These are phyloP conservation scores for Rhodotorula toruloides DNA, from an alignment of 768 basidiomycete genomes.

Conservation along the genomic window DNA sequence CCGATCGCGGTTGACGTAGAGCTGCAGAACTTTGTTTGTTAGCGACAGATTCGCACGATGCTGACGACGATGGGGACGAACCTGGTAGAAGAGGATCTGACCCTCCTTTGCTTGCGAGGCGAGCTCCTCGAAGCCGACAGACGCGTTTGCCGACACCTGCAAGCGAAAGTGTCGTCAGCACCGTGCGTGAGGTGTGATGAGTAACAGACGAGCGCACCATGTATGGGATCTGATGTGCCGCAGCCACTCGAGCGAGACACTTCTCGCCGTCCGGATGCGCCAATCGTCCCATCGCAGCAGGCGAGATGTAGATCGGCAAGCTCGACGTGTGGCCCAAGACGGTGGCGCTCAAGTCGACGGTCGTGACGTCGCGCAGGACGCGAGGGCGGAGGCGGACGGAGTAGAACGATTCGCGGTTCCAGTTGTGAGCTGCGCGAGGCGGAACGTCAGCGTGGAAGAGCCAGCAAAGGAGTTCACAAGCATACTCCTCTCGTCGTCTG, in stretches of 20 bases:
- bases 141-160: slow-evolving; percentile 49
- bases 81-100: slow-evolving; percentile 49
- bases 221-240: slow-evolving; percentile 41
- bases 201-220: slow-evolving; percentile 17
- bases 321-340: slow-evolving; percentile 46
- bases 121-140: slow-evolving; percentile 46
- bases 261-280: slow-evolving; percentile 48
- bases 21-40: slow-evolving; percentile 39
- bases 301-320: slow-evolving; percentile 49
- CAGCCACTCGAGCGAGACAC: slow-evolving; percentile 45
- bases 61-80: slow-evolving; percentile 35
- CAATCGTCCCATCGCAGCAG: slow-evolving; percentile 49
- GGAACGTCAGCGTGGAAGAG: neutral
- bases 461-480: neutral
- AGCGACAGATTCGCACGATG: neutral
- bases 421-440: neutral
- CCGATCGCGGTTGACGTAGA: slow-evolving; percentile 76
- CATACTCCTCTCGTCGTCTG: slow-evolving; percentile 63
- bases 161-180: slow-evolving; percentile 19
- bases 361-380: slow-evolving; percentile 75
- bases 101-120: slow-evolving; percentile 28
- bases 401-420: slow-evolving; percentile 68
- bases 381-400: slow-evolving; percentile 80
- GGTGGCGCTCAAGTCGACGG: slow-evolving; percentile 52
- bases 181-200: neutral